Evolutionary conservation across 352 stramenopile genomes (phyloP).

Genomic region (Phytophthora tubulina): DNA sequence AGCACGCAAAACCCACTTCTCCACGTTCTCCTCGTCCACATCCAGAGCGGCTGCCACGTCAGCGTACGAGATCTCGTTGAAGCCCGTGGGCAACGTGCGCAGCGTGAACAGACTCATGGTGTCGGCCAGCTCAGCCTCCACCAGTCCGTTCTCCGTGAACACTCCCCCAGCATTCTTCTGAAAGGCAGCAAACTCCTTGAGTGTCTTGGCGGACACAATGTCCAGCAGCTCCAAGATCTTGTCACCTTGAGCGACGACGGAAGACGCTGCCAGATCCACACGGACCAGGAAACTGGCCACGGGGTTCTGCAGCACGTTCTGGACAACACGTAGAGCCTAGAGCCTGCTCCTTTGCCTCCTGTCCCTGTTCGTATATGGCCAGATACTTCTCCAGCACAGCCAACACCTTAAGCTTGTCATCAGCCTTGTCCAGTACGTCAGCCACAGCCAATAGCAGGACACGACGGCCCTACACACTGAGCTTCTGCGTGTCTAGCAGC

Average conservation of each 20-base stretch:
- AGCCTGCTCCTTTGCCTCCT: slow-evolving; percentile 72
- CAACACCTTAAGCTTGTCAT: slow-evolving; percentile 68
- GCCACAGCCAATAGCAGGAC: slow-evolving; percentile 76
- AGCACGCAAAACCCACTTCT: slow-evolving; percentile 95
- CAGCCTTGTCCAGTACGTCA: slow-evolving; percentile 68
- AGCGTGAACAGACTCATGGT: slow-evolving; percentile 95
- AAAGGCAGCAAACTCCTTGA: slow-evolving; percentile 91
- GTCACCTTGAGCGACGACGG: slow-evolving; percentile 78
- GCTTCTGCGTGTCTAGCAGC: slow-evolving; percentile 55
- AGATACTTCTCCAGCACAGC: slow-evolving; percentile 83
- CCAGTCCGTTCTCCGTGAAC: slow-evolving; percentile 67
- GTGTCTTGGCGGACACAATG: slow-evolving; percentile 93
- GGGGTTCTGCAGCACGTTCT: slow-evolving; percentile 91
- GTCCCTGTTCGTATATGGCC: slow-evolving; percentile 54
- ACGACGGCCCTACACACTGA: slow-evolving; percentile 63
- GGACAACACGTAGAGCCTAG: slow-evolving; percentile 78
- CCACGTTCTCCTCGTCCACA: slow-evolving; percentile 88
- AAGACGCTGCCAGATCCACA: slow-evolving; percentile 84
- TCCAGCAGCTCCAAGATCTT: slow-evolving; percentile 91
- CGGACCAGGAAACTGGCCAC: slow-evolving; percentile 92
- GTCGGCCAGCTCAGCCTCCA: slow-evolving; percentile 68
- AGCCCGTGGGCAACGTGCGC: slow-evolving; percentile 90
- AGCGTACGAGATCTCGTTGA: slow-evolving; percentile 93
- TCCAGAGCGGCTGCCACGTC: slow-evolving; percentile 87
- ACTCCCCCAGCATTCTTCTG: slow-evolving; percentile 71